Percentiles rank a stretch among this genome's conserved stretches.
phyloP scores from a whole-genome alignment of 2,329 filamentous ascomycete genomes.

The Basipetospora chlamydospora region DNA sequence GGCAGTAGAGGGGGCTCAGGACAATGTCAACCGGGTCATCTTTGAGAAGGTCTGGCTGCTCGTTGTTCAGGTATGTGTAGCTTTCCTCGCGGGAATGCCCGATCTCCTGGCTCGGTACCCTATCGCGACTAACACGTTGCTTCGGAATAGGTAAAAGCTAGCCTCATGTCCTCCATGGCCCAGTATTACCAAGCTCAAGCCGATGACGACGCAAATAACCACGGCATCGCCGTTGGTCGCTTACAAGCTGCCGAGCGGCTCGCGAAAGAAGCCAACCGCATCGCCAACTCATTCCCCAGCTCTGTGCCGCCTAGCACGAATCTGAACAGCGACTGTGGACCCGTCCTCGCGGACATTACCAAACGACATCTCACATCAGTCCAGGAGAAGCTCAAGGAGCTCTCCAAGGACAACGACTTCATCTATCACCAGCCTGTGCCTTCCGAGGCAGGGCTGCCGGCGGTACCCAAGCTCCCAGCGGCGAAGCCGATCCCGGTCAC shows the following conservation, averaged over 20 bases:
- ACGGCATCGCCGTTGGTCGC: constrained; percentile 72
- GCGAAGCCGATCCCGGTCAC: constrained; percentile 95
- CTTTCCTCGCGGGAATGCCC: too few species aligned
- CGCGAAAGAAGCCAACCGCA: constrained; percentile 62
- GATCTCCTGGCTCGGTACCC: neutral
- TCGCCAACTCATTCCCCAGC: constrained; percentile 66
- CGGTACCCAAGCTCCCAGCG: constrained; percentile 81
- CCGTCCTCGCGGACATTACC: constrained; percentile 61
- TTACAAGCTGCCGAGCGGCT: constrained; percentile 67
- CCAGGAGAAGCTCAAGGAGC: constrained; percentile 62
- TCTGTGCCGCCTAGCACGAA: constrained; percentile 72
- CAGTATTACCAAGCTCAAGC: constrained; percentile 89
- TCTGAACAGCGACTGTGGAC: constrained; percentile 63
- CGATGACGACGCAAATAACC: constrained; percentile 76
- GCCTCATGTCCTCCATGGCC: constrained; percentile 69
- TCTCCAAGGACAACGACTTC: constrained; percentile 90
- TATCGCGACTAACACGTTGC: neutral
- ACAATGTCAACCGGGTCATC: constrained; percentile 78
- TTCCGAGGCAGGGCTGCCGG: constrained; percentile 63
- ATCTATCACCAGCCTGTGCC: constrained; percentile 94
- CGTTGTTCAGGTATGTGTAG: constrained; percentile 53
- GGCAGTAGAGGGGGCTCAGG: constrained; percentile 77
- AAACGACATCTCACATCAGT: constrained; percentile 70
- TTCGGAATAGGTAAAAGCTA: constrained; percentile 51
- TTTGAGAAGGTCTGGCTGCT: constrained; percentile 91